Evolutionary conservation across 257 asterid species (phyloP), one percentile per base, ranked within the genome.

Genomic region (Nyctanthes arbortristis): DNA sequence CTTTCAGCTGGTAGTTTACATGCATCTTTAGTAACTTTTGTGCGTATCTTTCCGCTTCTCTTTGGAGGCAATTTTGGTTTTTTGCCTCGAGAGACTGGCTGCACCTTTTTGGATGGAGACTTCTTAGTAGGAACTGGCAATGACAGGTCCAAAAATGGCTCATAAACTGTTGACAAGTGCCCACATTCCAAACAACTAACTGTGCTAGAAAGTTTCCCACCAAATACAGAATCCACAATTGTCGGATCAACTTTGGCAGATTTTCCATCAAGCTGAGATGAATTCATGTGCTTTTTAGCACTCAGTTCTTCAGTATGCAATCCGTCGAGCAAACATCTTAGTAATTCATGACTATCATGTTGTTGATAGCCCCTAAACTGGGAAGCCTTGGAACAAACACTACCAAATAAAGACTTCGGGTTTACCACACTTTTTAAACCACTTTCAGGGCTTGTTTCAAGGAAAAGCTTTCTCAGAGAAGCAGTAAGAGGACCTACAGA

Each of bases 341-440:
- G 96, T 74, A 93, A 68, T 80, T 93, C 99, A 34, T 93, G 97
- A 76, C 99, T 89, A 79, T 93, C 99, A 22, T 93, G 99, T 57
- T 93, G 99, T 67, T 89, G 95, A 83, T 78, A 91, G 69, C 97
- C 99, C 78, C 81, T 88, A 72, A 93, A 93, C 73, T 89, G 96
- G 18, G 99, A 96, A 70, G 93, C 86, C 76, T 89, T 93, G 4
- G 84, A 71, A 68, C 96, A 93, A 56, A 93, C 77, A 73, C 84
- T 82, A 27, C 95, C 89, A 71, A 87, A 85, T 72, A 93, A 78
- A 13, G 92, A 77, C 75, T 80, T 85, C 31, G 99, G 99, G 79
- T 81, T 86, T 54, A 93, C 74, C 60, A 75, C 83, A 47, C 84
- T 73, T 80, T 74, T 87, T 63, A 68, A 75, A 49, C 87, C 82